Conservation (phyloP, 768 basidiomycete species). For the Phanerochaete sordida region DNA sequence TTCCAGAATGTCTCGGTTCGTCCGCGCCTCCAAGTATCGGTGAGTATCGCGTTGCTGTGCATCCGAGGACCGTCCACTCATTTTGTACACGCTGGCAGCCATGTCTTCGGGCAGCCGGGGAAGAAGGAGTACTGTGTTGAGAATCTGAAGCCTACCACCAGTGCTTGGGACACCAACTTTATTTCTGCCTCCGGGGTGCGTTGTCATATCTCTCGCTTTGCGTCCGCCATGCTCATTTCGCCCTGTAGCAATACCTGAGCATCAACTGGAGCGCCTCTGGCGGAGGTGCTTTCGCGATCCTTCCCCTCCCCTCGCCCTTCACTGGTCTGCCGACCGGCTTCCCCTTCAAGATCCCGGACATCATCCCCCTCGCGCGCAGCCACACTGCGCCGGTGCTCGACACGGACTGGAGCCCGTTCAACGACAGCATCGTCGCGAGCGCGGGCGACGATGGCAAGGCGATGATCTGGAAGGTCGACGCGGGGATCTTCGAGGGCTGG, state of each 20-base stretch:
- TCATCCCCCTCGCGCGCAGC: constrained; percentile 86
- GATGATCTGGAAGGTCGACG: constrained; percentile 85
- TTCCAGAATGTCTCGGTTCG: constrained; percentile 17
- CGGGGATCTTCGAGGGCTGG: constrained; percentile 76
- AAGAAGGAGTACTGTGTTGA: constrained; percentile 83
- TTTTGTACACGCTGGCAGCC: constrained; percentile 42
- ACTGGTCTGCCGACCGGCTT: constrained; percentile 45
- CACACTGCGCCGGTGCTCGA: constrained; percentile 86
- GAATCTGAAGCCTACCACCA: constrained; percentile 82
- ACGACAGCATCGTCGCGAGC: constrained; percentile 87
- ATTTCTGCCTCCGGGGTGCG: constrained; percentile 79
- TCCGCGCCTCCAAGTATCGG: constrained; percentile 19
- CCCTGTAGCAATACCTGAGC: constrained; percentile 58
- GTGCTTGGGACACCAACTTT: constrained; percentile 96
- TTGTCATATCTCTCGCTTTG: constrained; percentile 8
- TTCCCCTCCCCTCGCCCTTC: constrained; percentile 80
- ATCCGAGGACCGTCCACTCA: background rate
- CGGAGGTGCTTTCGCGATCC: constrained; percentile 91
- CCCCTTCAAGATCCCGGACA: constrained; percentile 84
- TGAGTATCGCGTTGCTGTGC: background rate
- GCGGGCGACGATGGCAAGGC: constrained; percentile 94
- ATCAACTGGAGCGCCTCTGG: constrained; percentile 94
- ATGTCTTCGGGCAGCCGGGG: constrained; percentile 86
- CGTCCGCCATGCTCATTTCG: background rate
- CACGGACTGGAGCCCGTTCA: constrained; percentile 95